Evolutionary conservation across 257 asterid species (phyloP), one percentile per base, ranked within the genome.

Genomic region (Dorcoceras hygrometricum): DNA sequence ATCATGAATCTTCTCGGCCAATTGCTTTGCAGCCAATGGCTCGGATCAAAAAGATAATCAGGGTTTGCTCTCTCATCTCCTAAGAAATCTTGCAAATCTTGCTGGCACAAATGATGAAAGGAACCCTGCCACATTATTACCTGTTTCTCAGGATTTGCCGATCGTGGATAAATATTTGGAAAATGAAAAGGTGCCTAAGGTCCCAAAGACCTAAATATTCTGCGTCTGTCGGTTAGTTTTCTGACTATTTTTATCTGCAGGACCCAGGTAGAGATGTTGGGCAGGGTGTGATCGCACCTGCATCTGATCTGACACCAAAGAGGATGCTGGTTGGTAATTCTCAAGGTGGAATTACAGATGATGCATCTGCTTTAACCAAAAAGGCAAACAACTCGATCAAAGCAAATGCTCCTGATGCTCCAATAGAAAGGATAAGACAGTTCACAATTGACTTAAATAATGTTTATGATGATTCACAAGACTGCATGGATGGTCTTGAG

Each of bases 401-500:
- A 69, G 78, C 65, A 77, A 82, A 75, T 50, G 60, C 81, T 62
- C 59, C 73, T 25, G 80, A 73, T 66, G 61, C 82, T 22, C 46
- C 55, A 16, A 57, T 50, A 54, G 83, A 86, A 57, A 83, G 77
- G 82, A 65, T 59, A 11, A 81, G 71, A 73, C 70, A 84, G 75
- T 79, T 71, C 68, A 68, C 76, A 66, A 78, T 94, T 59, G 99
- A 94, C 87, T 77, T 94, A 80, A 94, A 94, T 79, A 69, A 70
- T 75, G 92, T 69, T 57, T 94, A 88, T 68, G 96, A 88, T 71
- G 96, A 82, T 81, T 80, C 95, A 59, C 90, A 90, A 84, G 98
- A 87, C 76, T 78, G 73, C 72, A 53, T 32, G 72, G 93, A 80
- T 55, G 81, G 76, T 77, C 75, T 65, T 48, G 77, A 72, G 50